Evolutionary conservation across 257 asterid species (phyloP).

Genomic region (Primulina eburnea): DNA sequence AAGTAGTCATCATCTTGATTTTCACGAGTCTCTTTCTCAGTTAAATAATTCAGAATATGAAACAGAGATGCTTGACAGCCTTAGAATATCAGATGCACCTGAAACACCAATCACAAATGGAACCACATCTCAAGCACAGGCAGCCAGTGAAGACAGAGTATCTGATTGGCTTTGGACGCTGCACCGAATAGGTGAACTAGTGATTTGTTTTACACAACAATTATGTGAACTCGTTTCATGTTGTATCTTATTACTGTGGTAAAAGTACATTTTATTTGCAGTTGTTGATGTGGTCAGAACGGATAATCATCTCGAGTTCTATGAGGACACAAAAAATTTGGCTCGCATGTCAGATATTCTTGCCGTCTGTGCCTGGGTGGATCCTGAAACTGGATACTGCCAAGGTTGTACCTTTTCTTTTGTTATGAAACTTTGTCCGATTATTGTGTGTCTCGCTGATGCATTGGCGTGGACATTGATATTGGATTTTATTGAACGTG

Average conservation of each 20-base stretch:
- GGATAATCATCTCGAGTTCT: constrained; percentile 92
- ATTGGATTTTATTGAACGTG: constrained; percentile 25
- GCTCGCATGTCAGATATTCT: constrained; percentile 99
- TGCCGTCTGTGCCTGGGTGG: constrained; percentile 98
- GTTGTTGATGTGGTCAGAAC: constrained; percentile 99
- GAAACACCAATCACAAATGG: constrained; percentile 42
- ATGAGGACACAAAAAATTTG: constrained; percentile 81
- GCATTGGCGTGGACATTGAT: constrained; percentile 24
- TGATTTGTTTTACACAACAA: not conserved
- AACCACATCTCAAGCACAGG: constrained; percentile 52
- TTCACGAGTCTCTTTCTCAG: constrained; percentile 39
- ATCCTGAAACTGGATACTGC: constrained; percentile 97
- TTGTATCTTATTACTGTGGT: constrained; percentile 16
- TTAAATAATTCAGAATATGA: constrained; percentile 42
- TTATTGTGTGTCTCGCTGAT: constrained; percentile 14
- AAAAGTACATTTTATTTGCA: constrained; percentile 28
- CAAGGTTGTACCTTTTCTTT: constrained; percentile 57
- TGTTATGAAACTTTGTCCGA: constrained; percentile 20
- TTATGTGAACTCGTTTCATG: constrained; percentile 4
- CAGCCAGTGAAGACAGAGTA: constrained; percentile 63
- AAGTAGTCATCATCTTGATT: constrained; percentile 30
- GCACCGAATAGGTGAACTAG: constrained; percentile 77
- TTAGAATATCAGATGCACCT: constrained; percentile 66
- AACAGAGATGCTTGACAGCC: constrained; percentile 41
- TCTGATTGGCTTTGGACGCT: constrained; percentile 99